Conservation (phyloP, 257 asterid species). For the Solanum habrochaites region DNA sequence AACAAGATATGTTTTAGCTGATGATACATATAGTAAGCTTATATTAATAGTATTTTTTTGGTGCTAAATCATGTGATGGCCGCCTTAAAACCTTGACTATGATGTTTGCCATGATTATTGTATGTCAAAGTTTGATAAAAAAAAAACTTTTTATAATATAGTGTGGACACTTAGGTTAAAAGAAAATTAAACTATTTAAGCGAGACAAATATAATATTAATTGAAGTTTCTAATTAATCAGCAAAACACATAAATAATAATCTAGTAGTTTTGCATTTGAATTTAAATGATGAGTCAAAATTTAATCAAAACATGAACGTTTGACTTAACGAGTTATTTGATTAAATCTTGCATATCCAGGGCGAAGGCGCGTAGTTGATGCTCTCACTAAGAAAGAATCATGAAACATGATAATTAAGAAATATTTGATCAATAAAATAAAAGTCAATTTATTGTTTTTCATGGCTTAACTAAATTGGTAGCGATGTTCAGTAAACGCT, state of each 20-base stretch:
- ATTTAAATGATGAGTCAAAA: too few species aligned
- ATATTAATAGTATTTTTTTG: background rate
- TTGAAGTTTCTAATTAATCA: too few species aligned
- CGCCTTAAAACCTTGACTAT: background rate
- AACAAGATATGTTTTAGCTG: background rate
- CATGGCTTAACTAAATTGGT: background rate
- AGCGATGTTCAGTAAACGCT: too few species aligned
- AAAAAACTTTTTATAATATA: background rate
- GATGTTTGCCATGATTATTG: background rate
- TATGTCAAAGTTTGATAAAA: background rate
- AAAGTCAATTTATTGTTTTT: background rate
- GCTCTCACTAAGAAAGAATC: too few species aligned
- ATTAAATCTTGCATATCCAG: too few species aligned
- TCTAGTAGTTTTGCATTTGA: too few species aligned
- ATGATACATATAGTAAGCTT: background rate
- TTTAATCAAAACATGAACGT: too few species aligned
- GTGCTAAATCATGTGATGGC: background rate
- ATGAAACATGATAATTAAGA: background rate
- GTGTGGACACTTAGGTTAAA: background rate
- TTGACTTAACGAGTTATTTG: too few species aligned
- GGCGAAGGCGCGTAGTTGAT: too few species aligned
- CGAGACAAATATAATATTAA: too few species aligned
- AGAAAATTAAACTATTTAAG: background rate
- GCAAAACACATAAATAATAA: too few species aligned
- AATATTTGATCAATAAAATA: background rate